Evolutionary conservation across 306 rosid species (phyloP).

Genomic region (Mimosa pudica): DNA sequence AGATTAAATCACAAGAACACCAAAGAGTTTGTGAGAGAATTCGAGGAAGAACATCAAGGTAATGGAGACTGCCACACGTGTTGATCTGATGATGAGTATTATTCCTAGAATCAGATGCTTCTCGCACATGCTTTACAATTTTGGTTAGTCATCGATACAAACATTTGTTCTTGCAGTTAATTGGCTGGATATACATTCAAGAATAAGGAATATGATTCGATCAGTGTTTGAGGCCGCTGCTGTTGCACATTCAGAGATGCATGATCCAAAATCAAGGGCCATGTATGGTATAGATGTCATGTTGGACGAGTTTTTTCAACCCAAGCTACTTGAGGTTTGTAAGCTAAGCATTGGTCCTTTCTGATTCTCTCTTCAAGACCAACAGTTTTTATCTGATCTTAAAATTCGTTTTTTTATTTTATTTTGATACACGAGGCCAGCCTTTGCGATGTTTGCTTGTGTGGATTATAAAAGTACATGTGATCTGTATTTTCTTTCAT

Average conservation of each 20-base stretch:
- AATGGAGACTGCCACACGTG: slow-evolving; percentile 23
- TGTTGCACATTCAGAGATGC: slow-evolving; percentile 86
- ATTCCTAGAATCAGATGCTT: slow-evolving; percentile 11
- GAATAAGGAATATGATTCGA: slow-evolving; percentile 72
- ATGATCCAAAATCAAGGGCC: slow-evolving; percentile 74
- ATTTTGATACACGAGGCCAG: neutral
- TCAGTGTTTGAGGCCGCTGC: slow-evolving; percentile 88
- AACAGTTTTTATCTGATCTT: slow-evolving; percentile 11
- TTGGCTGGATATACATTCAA: slow-evolving; percentile 77
- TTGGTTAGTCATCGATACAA: neutral
- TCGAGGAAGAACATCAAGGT: slow-evolving; percentile 94
- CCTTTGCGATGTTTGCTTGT: slow-evolving; percentile 7
- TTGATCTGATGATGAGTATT: slow-evolving; percentile 25
- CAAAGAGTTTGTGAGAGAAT: slow-evolving; percentile 76
- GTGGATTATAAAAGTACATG: slow-evolving; percentile 3
- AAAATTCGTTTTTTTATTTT: neutral
- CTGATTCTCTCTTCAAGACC: neutral
- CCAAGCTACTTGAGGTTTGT: slow-evolving; percentile 89
- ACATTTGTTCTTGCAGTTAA: slow-evolving; percentile 53
- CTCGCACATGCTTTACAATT: neutral
- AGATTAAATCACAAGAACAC: slow-evolving; percentile 66
- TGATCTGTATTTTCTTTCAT: slow-evolving; percentile 22
- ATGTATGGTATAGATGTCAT: slow-evolving; percentile 94
- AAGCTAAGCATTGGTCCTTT: slow-evolving; percentile 4
- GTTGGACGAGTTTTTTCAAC: slow-evolving; percentile 76